phyloP scores from a whole-genome alignment of 352 stramenopile genomes.

The Phytophthora pisi region DNA sequence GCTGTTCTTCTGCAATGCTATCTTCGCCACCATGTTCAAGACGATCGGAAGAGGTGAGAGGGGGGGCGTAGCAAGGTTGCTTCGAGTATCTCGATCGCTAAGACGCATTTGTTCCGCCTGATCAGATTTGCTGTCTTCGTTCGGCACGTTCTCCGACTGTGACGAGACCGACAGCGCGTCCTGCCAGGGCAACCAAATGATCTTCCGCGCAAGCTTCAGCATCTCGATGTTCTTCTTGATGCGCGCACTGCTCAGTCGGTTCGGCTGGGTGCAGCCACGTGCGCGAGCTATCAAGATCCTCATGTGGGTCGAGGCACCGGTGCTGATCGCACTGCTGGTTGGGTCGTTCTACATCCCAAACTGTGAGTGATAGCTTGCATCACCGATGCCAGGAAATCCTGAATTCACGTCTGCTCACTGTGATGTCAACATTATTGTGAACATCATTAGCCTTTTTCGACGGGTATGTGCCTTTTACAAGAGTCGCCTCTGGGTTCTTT shows the following conservation, averaged over 20 bases:
- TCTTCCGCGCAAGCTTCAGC: slow-evolving; percentile 74
- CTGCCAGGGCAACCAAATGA: slow-evolving; percentile 71
- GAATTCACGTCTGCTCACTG: neutral
- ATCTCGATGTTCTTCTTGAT: slow-evolving; percentile 63
- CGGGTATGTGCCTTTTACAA: slow-evolving; percentile 60
- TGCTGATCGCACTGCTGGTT: slow-evolving; percentile 58
- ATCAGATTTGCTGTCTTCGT: slow-evolving; percentile 41
- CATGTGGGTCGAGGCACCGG: slow-evolving; percentile 46
- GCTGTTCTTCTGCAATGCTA: slow-evolving; percentile 79
- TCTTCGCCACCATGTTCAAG: slow-evolving; percentile 71
- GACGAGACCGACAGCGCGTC: slow-evolving; percentile 41
- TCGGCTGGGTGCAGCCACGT: slow-evolving; percentile 35
- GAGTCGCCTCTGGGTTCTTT: slow-evolving; percentile 68
- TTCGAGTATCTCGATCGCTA: neutral
- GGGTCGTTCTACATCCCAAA: slow-evolving; percentile 79
- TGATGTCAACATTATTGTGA: neutral
- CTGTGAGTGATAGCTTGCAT: slow-evolving; percentile 27
- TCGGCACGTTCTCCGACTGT: slow-evolving; percentile 73
- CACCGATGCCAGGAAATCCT: neutral
- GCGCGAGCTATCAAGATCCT: slow-evolving; percentile 39
- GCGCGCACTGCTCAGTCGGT: slow-evolving; percentile 52
- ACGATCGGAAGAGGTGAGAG: slow-evolving; percentile 57
- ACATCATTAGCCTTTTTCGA: slow-evolving; percentile 58
- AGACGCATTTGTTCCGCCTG: neutral
- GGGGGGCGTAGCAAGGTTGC: neutral